Evolutionary conservation across 1,139 yeast species (phyloP).

Genomic region (Nadsonia commutata): DNA sequence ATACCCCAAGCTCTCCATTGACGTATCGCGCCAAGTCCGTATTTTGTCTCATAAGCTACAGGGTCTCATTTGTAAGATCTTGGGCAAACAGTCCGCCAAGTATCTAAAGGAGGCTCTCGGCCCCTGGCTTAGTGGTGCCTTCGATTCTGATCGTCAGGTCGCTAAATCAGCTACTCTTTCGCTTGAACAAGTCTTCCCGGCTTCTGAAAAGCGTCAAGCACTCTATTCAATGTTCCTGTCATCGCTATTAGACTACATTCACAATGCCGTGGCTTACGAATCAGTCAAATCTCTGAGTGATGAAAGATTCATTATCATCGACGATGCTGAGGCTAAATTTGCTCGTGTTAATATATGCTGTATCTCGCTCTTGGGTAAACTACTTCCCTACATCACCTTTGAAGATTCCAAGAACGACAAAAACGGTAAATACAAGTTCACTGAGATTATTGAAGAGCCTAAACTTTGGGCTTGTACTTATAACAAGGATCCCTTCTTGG

Average conservation of each 20-base stretch:
- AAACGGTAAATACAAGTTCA: slow-evolving; percentile 8
- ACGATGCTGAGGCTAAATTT: slow-evolving; percentile 56
- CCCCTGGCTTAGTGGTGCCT: slow-evolving; percentile 54
- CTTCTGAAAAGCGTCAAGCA: slow-evolving; percentile 41
- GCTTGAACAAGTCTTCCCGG: slow-evolving; percentile 41
- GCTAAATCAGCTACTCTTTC: slow-evolving; percentile 34
- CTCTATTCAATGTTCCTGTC: slow-evolving; percentile 46
- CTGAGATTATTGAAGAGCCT: slow-evolving; percentile 11
- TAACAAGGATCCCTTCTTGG: slow-evolving; percentile 14
- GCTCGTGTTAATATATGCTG: slow-evolving; percentile 42
- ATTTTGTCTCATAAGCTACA: slow-evolving; percentile 49
- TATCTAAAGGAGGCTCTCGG: slow-evolving; percentile 62
- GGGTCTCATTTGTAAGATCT: slow-evolving; percentile 30
- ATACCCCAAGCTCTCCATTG: slow-evolving; percentile 65
- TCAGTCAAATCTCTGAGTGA: slow-evolving; percentile 55
- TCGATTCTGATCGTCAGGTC: slow-evolving; percentile 54
- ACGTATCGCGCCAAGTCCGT: slow-evolving; percentile 53
- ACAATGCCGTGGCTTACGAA: slow-evolving; percentile 41
- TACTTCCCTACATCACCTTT: slow-evolving; percentile 20
- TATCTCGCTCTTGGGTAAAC: slow-evolving; percentile 34
- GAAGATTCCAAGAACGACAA: slow-evolving; percentile 3
- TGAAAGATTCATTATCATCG: slow-evolving; percentile 51
- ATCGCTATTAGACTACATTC: slow-evolving; percentile 41
- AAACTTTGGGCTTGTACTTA: slow-evolving; percentile 19
- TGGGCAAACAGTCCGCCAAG: slow-evolving; percentile 49